Percentiles rank a stretch among this genome's conserved stretches.
Conservation (phyloP, 2,329 filamentous ascomycete genomes). For the Coniochaeta sp. region DNA sequence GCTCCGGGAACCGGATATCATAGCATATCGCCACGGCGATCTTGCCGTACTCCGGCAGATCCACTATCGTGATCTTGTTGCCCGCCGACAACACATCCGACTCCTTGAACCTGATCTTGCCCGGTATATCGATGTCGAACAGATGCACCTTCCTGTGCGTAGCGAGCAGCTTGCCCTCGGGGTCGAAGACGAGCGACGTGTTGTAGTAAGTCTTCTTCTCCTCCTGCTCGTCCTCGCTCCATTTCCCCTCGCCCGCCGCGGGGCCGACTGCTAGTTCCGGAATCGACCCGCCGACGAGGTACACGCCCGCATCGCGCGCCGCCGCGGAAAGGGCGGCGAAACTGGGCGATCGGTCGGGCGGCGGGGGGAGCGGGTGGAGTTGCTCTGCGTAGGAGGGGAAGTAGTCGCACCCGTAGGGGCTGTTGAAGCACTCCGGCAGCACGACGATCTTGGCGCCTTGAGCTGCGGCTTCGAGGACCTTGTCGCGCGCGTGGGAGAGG, state of each 20-base stretch:
- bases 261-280: slow-evolving; percentile 58
- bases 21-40: slow-evolving; percentile 93
- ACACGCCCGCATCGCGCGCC: slow-evolving; percentile 70
- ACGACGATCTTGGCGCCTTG: slow-evolving; percentile 80
- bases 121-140: slow-evolving; percentile 96
- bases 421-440: slow-evolving; percentile 98
- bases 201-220: slow-evolving; percentile 71
- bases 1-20: slow-evolving; percentile 92
- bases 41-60: slow-evolving; percentile 81
- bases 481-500: slow-evolving; percentile 69
- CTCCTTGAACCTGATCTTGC: slow-evolving; percentile 86
- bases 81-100: slow-evolving; percentile 83
- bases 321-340: slow-evolving; percentile 78
- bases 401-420: slow-evolving; percentile 83
- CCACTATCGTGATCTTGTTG: slow-evolving; percentile 75
- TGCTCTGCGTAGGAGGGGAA: slow-evolving; percentile 91
- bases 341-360: slow-evolving; percentile 63
- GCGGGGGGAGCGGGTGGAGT: slow-evolving; percentile 68
- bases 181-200: slow-evolving; percentile 77
- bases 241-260: slow-evolving; percentile 14
- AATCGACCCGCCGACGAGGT: slow-evolving; percentile 86
- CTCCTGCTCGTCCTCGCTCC: slow-evolving; percentile 8
- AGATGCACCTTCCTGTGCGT: slow-evolving; percentile 91
- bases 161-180: slow-evolving; percentile 70
- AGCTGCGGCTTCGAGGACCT: slow-evolving; percentile 73